Evolutionary conservation across 495 filamentous ascomycete species (phyloP).

Genomic region (Penicillium psychrofluorescens): DNA sequence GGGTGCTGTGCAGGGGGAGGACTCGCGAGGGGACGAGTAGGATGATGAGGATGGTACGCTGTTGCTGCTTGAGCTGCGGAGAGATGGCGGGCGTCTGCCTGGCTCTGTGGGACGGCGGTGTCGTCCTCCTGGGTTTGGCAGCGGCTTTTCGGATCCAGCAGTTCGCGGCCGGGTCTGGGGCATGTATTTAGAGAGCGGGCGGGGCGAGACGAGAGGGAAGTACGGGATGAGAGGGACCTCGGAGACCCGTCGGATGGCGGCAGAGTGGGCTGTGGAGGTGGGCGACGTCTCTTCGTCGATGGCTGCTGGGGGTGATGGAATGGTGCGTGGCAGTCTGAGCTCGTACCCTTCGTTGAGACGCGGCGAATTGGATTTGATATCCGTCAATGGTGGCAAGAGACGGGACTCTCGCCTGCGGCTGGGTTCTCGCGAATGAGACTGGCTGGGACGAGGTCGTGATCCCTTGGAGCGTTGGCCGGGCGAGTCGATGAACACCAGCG

Average conservation of each 20-base stretch:
- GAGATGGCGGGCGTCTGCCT: constrained; percentile 17
- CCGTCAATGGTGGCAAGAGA: constrained; percentile 7
- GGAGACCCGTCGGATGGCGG: constrained; percentile 16
- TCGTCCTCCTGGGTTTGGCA: constrained; percentile 3
- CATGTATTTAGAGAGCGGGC: not conserved
- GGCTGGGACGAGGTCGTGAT: constrained; percentile 2
- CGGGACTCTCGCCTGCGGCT: constrained; percentile 11
- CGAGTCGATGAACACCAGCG: constrained; percentile 32
- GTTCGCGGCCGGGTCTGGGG: constrained; percentile 19
- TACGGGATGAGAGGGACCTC: constrained; percentile 20
- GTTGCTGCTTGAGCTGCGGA: constrained; percentile 23
- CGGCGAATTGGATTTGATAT: constrained; percentile 6
- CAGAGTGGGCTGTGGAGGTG: not conserved
- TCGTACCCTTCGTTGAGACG: not conserved
- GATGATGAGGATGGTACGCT: constrained; percentile 18
- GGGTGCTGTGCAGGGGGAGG: constrained; percentile 7
- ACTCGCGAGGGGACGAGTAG: constrained; percentile 12
- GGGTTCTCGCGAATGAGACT: constrained; percentile 11
- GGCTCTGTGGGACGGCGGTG: constrained; percentile 13
- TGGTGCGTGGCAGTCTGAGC: too few relatives aligned
- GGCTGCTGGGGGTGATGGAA: not conserved
- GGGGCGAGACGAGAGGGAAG: constrained; percentile 12
- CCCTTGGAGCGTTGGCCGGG: constrained; percentile 11
- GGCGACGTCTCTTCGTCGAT: not conserved
- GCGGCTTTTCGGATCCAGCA: constrained; percentile 15